Conservation (phyloP, 345 rosid species). For the Lagerstroemia speciosa region DNA sequence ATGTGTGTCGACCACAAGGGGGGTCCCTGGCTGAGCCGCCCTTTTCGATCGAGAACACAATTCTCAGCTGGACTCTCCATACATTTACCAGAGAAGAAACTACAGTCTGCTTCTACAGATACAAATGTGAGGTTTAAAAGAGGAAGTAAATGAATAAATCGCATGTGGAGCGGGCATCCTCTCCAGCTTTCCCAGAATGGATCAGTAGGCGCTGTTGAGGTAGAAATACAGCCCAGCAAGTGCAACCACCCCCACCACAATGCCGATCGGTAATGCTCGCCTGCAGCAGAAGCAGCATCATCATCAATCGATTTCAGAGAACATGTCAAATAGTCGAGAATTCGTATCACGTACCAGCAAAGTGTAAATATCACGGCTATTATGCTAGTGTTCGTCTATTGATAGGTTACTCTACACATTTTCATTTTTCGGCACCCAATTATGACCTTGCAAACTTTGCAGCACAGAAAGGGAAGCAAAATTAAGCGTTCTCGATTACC, state of each 20-base stretch:
- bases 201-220: conserved; percentile 29
- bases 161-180: neutral
- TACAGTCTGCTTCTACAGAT: neutral
- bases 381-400: neutral
- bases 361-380: too few relatives aligned
- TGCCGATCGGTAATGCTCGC: conserved; percentile 61
- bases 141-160: neutral
- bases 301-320: neutral
- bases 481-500: conserved; percentile 28
- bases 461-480: neutral
- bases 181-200: neutral
- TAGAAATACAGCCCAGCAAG: conserved; percentile 76
- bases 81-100: too few relatives aligned
- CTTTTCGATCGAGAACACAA: too few relatives aligned
- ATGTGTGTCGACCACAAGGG: too few relatives aligned
- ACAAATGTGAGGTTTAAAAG: neutral
- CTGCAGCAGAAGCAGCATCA: conserved; percentile 25
- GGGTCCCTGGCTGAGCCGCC: too few relatives aligned
- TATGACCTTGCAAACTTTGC: neutral
- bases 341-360: neutral
- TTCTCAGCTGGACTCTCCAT: too few relatives aligned
- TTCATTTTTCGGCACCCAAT: too few relatives aligned
- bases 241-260: conserved; percentile 52
- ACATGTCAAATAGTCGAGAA: neutral
- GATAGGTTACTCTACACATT: too few relatives aligned